Conservation (phyloP, 1,284 basidiomycete species). For the Cryptococcus sp. region DNA sequence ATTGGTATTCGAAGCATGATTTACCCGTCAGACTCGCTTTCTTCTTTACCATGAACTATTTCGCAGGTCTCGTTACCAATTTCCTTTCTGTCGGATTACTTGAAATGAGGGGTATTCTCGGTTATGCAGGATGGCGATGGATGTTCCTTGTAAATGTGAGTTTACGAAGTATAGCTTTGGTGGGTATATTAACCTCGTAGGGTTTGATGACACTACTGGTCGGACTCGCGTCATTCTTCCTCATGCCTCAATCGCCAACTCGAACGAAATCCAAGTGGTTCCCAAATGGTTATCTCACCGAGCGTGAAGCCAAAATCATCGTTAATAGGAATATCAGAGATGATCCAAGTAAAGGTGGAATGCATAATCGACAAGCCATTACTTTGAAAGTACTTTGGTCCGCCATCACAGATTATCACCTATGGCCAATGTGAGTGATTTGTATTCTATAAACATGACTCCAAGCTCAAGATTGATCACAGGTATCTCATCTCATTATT, state of each 20-base stretch:
- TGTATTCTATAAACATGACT: slow-evolving; percentile 55
- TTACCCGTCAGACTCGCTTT: slow-evolving; percentile 60
- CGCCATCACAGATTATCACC: slow-evolving; percentile 52
- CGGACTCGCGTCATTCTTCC: slow-evolving; percentile 59
- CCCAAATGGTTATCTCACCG: slow-evolving; percentile 57
- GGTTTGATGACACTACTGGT: slow-evolving; percentile 56
- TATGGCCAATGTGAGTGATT: neutral
- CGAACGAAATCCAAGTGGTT: slow-evolving; percentile 63
- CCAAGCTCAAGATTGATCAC: too few species aligned
- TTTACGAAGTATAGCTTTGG: neutral
- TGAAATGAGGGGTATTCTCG: slow-evolving; percentile 56
- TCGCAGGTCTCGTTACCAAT: slow-evolving; percentile 55
- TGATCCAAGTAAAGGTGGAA: slow-evolving; percentile 54
- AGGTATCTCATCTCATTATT: slow-evolving; percentile 5
- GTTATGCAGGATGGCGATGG: slow-evolving; percentile 51
- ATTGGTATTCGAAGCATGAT: slow-evolving; percentile 65
- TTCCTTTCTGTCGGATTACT: slow-evolving; percentile 65
- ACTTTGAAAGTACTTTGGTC: slow-evolving; percentile 23
- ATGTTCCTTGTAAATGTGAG: slow-evolving; percentile 28
- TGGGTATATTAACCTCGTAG: slow-evolving; percentile 2
- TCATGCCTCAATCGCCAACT: slow-evolving; percentile 63
- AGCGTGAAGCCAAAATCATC: slow-evolving; percentile 47
- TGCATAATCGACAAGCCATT: slow-evolving; percentile 72
- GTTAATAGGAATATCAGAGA: slow-evolving; percentile 35
- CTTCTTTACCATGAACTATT: slow-evolving; percentile 60